A percentile compares a stretch with the other conserved stretches of the same genome.
These are phyloP conservation scores for Wolfiporia cocos DNA, from an alignment of 1,284 basidiomycete species.

Conservation along the genomic window DNA sequence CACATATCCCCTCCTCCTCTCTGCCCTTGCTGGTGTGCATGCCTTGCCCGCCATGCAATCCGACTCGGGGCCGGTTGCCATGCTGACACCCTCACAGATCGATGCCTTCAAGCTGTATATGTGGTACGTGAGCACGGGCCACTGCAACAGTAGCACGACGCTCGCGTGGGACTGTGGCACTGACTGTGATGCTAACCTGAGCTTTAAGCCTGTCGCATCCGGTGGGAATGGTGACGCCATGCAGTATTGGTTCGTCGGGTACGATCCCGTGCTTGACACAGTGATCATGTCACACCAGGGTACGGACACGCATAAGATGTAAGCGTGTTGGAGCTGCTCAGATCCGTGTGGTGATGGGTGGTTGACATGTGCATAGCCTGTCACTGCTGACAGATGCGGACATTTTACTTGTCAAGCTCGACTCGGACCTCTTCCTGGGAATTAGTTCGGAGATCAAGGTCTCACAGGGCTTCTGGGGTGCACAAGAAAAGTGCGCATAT, in stretches of 20 bases:
- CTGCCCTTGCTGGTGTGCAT: too few species aligned
- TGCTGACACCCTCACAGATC: slow-evolving; percentile 28
- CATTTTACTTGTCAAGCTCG: slow-evolving; percentile 21
- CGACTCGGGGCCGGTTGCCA: too few species aligned
- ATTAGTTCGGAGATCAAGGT: slow-evolving; percentile 39
- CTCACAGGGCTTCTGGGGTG: slow-evolving; percentile 50
- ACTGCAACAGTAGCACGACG: slow-evolving; percentile 27
- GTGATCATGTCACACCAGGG: slow-evolving; percentile 51
- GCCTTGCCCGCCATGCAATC: too few species aligned
- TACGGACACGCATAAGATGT: slow-evolving; percentile 44
- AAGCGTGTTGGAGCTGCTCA: too few species aligned
- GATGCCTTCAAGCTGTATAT: slow-evolving; percentile 33
- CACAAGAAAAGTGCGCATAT: slow-evolving; percentile 40
- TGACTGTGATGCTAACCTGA: slow-evolving; percentile 39
- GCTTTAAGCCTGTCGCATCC: slow-evolving; percentile 50
- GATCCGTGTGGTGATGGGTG: too few species aligned
- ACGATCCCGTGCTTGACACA: slow-evolving; percentile 33
- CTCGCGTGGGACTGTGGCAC: slow-evolving; percentile 31
- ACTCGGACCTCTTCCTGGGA: slow-evolving; percentile 47
- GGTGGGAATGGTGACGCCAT: slow-evolving; percentile 50
- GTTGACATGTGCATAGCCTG: slow-evolving; percentile 13
- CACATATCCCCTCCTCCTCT: too few species aligned
- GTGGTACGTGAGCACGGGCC: slow-evolving; percentile 30
- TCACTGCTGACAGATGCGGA: slow-evolving; percentile 28
- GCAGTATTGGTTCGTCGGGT: slow-evolving; percentile 52